These are phyloP conservation scores for Selaginella tamariscina DNA, from an alignment of 75 land plant species.

Conservation along the genomic window DNA sequence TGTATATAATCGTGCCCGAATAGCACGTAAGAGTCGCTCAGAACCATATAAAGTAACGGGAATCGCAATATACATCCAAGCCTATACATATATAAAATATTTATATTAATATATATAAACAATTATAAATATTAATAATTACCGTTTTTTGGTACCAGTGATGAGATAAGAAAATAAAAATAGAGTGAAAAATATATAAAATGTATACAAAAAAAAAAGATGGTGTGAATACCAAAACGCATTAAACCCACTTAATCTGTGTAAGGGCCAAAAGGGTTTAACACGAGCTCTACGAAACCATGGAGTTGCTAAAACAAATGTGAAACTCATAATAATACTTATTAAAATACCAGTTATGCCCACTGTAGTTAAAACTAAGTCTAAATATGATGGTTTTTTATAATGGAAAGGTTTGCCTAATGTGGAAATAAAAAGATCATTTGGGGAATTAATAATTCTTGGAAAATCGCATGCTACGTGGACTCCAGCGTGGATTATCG, in stretches of 20 bases:
- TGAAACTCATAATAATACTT: neutral
- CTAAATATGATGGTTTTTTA: neutral
- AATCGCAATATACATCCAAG: slow-evolving; percentile 12
- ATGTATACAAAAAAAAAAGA: neutral
- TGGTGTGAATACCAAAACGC: slow-evolving; percentile 13
- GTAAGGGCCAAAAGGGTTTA: neutral
- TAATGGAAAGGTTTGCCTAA: slow-evolving; percentile 20
- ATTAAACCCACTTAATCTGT: slow-evolving; percentile 1
- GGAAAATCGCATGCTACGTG: slow-evolving; percentile 47
- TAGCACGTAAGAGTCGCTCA: neutral
- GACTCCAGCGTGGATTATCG: slow-evolving; percentile 29
- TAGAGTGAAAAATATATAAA: neutral
- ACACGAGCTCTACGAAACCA: neutral
- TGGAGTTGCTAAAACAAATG: neutral
- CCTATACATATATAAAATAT: neutral
- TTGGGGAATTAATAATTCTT: slow-evolving; percentile 29
- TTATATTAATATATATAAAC: neutral
- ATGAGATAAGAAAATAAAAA: slow-evolving; percentile 21
- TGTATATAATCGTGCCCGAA: neutral
- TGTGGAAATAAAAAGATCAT: slow-evolving; percentile 21
- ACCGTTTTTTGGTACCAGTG: slow-evolving; percentile 39
- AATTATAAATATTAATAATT: neutral
- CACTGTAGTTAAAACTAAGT: neutral
- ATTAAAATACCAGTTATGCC: neutral
- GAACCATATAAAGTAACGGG: slow-evolving; percentile 6